A percentile compares a stretch with the other conserved stretches of the same genome.
Conservation (phyloP, 768 basidiomycete species). For the Suillus decipiens region DNA sequence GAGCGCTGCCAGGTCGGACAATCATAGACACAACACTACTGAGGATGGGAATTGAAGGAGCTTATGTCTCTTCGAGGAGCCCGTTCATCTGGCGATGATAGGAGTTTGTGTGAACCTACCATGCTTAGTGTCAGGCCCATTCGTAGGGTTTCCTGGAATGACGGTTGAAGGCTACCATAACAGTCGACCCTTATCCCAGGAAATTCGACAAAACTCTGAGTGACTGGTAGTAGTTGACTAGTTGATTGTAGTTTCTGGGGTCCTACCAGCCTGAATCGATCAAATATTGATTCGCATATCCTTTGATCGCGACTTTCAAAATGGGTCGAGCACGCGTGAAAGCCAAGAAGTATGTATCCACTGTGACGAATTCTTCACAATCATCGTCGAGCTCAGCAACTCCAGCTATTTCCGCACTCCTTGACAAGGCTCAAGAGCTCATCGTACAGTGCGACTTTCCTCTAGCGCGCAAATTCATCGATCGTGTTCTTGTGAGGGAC, state of each 20-base stretch:
- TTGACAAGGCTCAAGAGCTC: slow-evolving; percentile 79
- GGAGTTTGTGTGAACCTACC: background rate
- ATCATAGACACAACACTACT: background rate
- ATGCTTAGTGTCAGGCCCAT: background rate
- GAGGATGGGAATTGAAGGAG: background rate
- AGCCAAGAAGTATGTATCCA: slow-evolving; percentile 30
- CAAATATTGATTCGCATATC: background rate
- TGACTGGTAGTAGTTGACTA: too few relatives aligned
- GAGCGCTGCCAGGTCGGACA: background rate
- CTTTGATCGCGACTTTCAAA: slow-evolving; percentile 8
- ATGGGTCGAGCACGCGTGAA: slow-evolving; percentile 62
- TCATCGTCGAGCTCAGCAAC: slow-evolving; percentile 27
- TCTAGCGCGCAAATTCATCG: slow-evolving; percentile 72
- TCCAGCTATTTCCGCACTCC: slow-evolving; percentile 54
- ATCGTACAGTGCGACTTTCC: slow-evolving; percentile 85
- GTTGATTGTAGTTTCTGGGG: background rate
- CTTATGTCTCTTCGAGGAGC: background rate
- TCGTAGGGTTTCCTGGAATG: too few relatives aligned
- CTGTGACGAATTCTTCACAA: slow-evolving; percentile 16
- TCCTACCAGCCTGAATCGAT: background rate
- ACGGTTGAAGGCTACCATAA: too few relatives aligned
- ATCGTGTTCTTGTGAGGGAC: slow-evolving; percentile 65
- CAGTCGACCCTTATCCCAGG: too few relatives aligned
- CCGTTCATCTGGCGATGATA: background rate
- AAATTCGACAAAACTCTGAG: too few relatives aligned